phyloP scores from a whole-genome alignment of 2,329 filamentous ascomycete genomes.

The Remersonia thermophila region DNA sequence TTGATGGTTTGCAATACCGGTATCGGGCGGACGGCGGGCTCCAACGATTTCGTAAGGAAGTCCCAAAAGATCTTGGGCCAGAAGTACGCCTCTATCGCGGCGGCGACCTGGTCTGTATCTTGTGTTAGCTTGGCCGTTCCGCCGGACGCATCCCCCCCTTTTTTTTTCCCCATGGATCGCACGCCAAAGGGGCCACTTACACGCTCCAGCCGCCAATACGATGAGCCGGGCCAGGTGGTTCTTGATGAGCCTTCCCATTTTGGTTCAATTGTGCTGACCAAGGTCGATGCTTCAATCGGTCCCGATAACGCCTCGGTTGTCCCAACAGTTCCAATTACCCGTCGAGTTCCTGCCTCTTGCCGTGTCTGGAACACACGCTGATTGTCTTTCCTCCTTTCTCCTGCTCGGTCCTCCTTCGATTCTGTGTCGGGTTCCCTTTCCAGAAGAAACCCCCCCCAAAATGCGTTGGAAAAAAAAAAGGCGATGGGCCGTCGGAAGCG shows the following conservation, averaged over 20 bases:
- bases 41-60: constrained; percentile 82
- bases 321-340: background rate
- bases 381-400: constrained; percentile 3
- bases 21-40: constrained; percentile 74
- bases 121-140: constrained; percentile 17
- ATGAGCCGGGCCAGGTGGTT: constrained; percentile 98
- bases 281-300: constrained; percentile 2
- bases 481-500: no score
- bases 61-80: constrained; percentile 99
- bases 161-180: no score
- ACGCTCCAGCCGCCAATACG: constrained; percentile 68
- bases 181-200: no score
- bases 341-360: constrained; percentile 14
- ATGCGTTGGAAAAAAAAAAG: constrained; percentile 10
- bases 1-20: constrained; percentile 86
- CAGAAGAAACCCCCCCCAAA: constrained; percentile 2
- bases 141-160: background rate
- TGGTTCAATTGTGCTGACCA: constrained; percentile 18
- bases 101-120: constrained; percentile 66
- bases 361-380: constrained; percentile 11
- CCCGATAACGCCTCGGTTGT: background rate
- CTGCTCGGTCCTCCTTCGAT: constrained; percentile 3
- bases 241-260: constrained; percentile 97
- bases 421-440: background rate
- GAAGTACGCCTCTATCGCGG: constrained; percentile 79